A percentile compares a stretch with the other conserved stretches of the same genome.
These are phyloP conservation scores for Pseudozyma tsukubaensis DNA, from an alignment of 1,284 basidiomycete species.

Conservation along the genomic window DNA sequence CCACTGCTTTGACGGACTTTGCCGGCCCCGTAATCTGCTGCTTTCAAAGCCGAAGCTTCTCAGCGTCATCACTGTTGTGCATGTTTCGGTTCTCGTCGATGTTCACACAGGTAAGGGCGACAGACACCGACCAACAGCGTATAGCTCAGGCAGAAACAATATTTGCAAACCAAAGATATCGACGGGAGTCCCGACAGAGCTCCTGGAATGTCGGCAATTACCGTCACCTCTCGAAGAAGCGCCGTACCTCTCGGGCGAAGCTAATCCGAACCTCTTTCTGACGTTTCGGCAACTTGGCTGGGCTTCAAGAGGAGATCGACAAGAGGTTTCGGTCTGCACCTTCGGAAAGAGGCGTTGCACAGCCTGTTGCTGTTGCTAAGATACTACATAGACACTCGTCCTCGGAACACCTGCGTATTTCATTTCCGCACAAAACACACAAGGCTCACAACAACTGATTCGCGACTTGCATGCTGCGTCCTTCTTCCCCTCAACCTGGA, in stretches of 20 bases:
- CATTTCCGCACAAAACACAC: neutral
- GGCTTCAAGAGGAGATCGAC: neutral
- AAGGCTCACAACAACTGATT: neutral
- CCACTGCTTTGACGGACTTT: constrained; percentile 12
- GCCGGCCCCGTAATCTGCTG: constrained; percentile 17
- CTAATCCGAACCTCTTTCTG: no score
- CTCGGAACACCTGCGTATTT: constrained; percentile 3
- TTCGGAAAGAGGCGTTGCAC: neutral
- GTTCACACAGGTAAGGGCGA: neutral
- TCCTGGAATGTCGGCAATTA: neutral
- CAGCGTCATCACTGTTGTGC: neutral
- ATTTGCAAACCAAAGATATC: no score
- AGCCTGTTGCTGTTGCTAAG: neutral
- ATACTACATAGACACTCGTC: no score
- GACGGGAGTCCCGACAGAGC: no score
- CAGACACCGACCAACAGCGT: constrained; percentile 8
- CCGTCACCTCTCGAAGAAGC: no score
- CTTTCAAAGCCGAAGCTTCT: neutral
- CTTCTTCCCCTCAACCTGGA: neutral
- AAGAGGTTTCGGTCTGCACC: no score
- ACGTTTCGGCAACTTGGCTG: neutral
- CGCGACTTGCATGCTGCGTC: constrained; percentile 2
- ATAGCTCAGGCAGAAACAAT: neutral
- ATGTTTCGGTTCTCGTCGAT: constrained; percentile 13
- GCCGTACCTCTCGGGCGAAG: no score